phyloP scores from a whole-genome alignment of 2,329 filamentous ascomycete genomes.

The Cladosporium sp. region DNA sequence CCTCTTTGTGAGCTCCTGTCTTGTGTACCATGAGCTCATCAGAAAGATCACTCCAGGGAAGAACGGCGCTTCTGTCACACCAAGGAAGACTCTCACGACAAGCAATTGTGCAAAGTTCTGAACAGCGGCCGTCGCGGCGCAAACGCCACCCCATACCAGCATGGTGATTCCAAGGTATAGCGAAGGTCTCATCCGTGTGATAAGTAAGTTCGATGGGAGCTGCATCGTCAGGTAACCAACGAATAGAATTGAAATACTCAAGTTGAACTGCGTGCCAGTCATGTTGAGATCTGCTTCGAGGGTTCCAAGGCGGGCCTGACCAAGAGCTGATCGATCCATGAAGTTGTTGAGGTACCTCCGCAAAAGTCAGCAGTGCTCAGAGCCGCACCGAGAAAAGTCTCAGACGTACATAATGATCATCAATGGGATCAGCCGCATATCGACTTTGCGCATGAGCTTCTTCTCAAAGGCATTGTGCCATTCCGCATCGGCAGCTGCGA shows the following conservation, averaged over 20 bases:
- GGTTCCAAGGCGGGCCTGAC: constrained; percentile 52
- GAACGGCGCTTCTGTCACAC: constrained; percentile 48
- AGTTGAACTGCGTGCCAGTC: constrained; percentile 54
- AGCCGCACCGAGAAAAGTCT: too few species aligned
- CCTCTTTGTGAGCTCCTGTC: constrained; percentile 35
- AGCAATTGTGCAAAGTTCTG: constrained; percentile 42
- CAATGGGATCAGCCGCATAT: constrained; percentile 62
- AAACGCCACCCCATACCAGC: constrained; percentile 39
- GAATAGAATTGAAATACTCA: constrained; percentile 53
- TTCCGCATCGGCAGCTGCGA: constrained; percentile 4
- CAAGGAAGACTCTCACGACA: constrained; percentile 47
- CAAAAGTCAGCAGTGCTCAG: neutral
- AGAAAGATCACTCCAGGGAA: constrained; percentile 48
- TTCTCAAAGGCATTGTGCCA: constrained; percentile 39
- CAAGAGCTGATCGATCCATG: constrained; percentile 51
- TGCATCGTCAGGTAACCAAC: constrained; percentile 61
- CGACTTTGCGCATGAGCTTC: constrained; percentile 64
- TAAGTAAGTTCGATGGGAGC: constrained; percentile 56
- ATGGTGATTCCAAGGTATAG: constrained; percentile 50
- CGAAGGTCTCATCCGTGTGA: constrained; percentile 52
- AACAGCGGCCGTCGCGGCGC: constrained; percentile 45
- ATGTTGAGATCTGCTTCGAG: constrained; percentile 53
- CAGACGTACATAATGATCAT: constrained; percentile 63
- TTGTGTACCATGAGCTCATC: constrained; percentile 50
- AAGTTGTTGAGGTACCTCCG: constrained; percentile 61